Evolutionary conservation across 441 rosid species (phyloP).

Genomic region (Gossypium davidsonii): DNA sequence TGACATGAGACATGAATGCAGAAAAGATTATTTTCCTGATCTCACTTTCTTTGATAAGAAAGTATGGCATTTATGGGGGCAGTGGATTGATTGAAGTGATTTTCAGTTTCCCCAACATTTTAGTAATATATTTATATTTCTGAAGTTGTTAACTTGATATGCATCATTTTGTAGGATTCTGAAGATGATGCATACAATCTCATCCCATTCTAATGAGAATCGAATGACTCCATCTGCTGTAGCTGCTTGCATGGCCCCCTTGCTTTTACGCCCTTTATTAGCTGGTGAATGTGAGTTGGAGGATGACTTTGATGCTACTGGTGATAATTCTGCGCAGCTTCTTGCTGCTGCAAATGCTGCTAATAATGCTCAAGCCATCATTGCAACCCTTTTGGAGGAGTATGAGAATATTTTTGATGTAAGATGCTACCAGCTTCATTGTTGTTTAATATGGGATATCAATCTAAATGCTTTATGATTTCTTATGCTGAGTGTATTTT

Average conservation of each 20-base stretch:
- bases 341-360: slow-evolving; percentile 99
- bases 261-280: slow-evolving; percentile 84
- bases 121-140: neutral
- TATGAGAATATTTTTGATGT: slow-evolving; percentile 85
- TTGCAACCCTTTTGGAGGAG: slow-evolving; percentile 83
- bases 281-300: slow-evolving; percentile 98
- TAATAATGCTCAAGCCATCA: slow-evolving; percentile 88
- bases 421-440: slow-evolving; percentile 32
- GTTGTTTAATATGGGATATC: slow-evolving; percentile 1
- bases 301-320: slow-evolving; percentile 74
- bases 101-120: neutral
- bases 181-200: slow-evolving; percentile 78
- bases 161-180: slow-evolving; percentile 55
- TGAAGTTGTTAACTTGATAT: slow-evolving; percentile 16
- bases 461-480: slow-evolving; percentile 9
- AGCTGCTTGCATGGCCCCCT: slow-evolving; percentile 99
- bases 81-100: neutral
- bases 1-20: neutral
- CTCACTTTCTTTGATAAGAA: neutral
- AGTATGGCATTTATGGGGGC: neutral
- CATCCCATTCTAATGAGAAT: slow-evolving; percentile 83
- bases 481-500: neutral
- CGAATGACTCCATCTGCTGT: slow-evolving; percentile 96
- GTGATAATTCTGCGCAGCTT: slow-evolving; percentile 95
- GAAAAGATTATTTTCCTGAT: neutral